phyloP scores from a whole-genome alignment of 78 protist species.

The Dictyostelium intermedium region DNA sequence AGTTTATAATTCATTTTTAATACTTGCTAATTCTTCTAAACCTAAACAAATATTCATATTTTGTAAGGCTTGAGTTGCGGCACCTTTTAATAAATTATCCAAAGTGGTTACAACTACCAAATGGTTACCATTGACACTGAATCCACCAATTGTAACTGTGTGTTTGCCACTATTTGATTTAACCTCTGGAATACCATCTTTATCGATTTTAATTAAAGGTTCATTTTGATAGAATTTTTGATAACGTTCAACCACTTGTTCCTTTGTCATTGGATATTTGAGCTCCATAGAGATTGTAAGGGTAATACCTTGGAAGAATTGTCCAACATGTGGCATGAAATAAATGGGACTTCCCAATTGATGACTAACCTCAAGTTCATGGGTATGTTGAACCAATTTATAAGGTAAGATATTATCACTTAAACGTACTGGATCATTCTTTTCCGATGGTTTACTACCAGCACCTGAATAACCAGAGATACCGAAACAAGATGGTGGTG shows the following conservation, averaged over 20 bases:
- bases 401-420: conserved; percentile 84
- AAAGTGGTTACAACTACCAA: conserved; percentile 83
- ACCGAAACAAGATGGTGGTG: conserved; percentile 85
- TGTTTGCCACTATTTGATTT: conserved; percentile 69
- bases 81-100: conserved; percentile 90
- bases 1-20: conserved; percentile 28
- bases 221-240: conserved; percentile 47
- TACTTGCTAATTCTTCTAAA: conserved; percentile 64
- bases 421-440: conserved; percentile 76
- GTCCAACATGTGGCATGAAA: conserved; percentile 90
- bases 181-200: conserved; percentile 75
- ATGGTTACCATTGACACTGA: conserved; percentile 66
- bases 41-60: conserved; percentile 86
- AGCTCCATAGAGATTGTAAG: conserved; percentile 66
- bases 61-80: conserved; percentile 87
- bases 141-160: conserved; percentile 81
- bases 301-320: conserved; percentile 88
- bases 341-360: conserved; percentile 75
- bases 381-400: conserved; percentile 77
- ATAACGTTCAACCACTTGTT: conserved; percentile 58
- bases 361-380: conserved; percentile 84
- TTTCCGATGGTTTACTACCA: conserved; percentile 84
- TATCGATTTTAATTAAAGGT: conserved; percentile 70
- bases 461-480: conserved; percentile 86
- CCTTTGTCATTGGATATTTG: conserved; percentile 30